Conservation (phyloP, 148 eudicot genomes). For the Chenopodium formosanum region DNA sequence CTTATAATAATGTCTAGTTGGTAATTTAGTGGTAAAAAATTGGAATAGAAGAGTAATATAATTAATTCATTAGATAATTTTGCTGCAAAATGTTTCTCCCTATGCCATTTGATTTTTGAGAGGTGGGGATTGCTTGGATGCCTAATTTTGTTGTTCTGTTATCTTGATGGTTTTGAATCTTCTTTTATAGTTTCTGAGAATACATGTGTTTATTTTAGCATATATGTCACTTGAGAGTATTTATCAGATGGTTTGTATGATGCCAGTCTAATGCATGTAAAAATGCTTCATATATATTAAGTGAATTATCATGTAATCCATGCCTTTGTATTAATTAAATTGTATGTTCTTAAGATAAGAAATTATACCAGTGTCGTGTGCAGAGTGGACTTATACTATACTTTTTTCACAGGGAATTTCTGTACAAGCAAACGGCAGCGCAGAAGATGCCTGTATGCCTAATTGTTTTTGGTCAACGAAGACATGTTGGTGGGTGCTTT, state of each 20-base stretch:
- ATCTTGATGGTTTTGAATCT: not conserved
- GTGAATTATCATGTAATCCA: not conserved
- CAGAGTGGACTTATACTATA: not conserved
- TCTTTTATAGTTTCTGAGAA: not conserved
- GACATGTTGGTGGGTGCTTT: conserved; percentile 45
- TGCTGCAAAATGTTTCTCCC: too few relatives aligned
- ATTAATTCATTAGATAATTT: not conserved
- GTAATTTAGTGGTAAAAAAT: too few relatives aligned
- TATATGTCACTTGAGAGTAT: not conserved
- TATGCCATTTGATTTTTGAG: not conserved
- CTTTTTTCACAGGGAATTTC: conserved; percentile 18
- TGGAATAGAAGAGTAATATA: not conserved
- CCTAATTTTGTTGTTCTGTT: not conserved
- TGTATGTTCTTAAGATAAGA: not conserved
- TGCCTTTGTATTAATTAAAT: not conserved
- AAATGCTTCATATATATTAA: not conserved
- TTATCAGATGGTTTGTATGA: not conserved
- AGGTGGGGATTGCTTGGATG: not conserved
- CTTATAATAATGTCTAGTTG: not conserved
- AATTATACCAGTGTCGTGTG: not conserved
- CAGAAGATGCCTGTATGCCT: conserved; percentile 21
- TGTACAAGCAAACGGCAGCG: conserved; percentile 10
- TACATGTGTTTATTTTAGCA: not conserved
- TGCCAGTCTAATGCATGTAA: not conserved
- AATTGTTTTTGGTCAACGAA: conserved; percentile 34